These are phyloP conservation scores for Gardenia jasminoides DNA, from an alignment of 257 asterid species.

Conservation along the genomic window DNA sequence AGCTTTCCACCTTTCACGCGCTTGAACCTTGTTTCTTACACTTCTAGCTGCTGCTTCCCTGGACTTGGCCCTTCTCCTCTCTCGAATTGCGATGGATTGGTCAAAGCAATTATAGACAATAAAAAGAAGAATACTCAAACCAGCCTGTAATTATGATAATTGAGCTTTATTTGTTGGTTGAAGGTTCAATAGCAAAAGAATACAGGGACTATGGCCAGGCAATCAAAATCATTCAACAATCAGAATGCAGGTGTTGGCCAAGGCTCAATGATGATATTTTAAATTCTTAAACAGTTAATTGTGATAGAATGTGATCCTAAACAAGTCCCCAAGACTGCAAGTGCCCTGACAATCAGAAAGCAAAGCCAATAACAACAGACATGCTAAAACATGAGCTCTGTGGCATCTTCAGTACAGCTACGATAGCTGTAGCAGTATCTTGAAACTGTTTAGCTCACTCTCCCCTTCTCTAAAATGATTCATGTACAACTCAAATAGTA, in stretches of 20 bases:
- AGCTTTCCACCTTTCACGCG: slow-evolving; percentile 81
- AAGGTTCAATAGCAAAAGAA: neutral
- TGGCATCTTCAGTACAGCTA: neutral
- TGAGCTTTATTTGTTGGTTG: neutral
- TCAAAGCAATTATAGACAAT: slow-evolving; percentile 87
- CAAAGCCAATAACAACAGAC: neutral
- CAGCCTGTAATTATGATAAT: slow-evolving; percentile 53
- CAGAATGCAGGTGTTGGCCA: neutral
- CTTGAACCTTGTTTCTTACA: slow-evolving; percentile 68
- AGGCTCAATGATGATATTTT: neutral
- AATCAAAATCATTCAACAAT: neutral
- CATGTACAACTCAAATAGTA: neutral
- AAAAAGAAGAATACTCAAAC: slow-evolving; percentile 69
- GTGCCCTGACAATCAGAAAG: neutral
- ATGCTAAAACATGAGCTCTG: neutral
- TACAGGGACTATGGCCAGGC: neutral
- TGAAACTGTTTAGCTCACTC: neutral
- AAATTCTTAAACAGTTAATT: neutral
- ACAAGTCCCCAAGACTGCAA: neutral
- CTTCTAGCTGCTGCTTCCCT: slow-evolving; percentile 94
- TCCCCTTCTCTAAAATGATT: neutral
- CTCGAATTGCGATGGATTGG: slow-evolving; percentile 74
- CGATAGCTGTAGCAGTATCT: neutral
- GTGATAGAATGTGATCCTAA: neutral
- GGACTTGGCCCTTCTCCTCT: slow-evolving; percentile 76